These are phyloP conservation scores for Yamadazyma takamatsuzukensis DNA, from an alignment of 805 yeast species.

Conservation along the genomic window DNA sequence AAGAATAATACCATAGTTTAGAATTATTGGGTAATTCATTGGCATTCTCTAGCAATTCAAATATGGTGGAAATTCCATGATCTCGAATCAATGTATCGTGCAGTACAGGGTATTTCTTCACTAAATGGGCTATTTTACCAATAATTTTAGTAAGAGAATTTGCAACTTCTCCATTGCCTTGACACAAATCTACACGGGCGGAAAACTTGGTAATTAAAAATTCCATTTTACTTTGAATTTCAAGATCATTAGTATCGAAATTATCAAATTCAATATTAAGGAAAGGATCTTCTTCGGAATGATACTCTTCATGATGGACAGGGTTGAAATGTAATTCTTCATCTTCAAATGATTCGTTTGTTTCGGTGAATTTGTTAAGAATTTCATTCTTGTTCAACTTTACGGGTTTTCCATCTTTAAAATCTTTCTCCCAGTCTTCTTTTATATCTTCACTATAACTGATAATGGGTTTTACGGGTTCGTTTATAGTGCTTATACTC, in stretches of 20 bases:
- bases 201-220: conserved; percentile 30
- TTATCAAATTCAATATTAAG: conserved; percentile 33
- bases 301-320: conserved; percentile 12
- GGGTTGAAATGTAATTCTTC: conserved; percentile 1
- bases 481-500: conserved; percentile 3
- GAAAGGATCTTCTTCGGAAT: conserved; percentile 37
- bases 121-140: conserved; percentile 35
- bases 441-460: conserved; percentile 26
- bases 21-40: conserved; percentile 29
- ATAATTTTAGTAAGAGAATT: conserved; percentile 30
- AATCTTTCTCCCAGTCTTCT: conserved; percentile 35
- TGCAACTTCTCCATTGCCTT: conserved; percentile 28
- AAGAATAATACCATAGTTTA: conserved; percentile 34
- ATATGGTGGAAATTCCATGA: conserved; percentile 36
- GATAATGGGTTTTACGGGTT: conserved; percentile 18
- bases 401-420: conserved; percentile 15
- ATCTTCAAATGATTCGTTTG: conserved; percentile 10
- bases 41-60: conserved; percentile 36
- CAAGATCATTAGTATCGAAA: conserved; percentile 40
- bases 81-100: conserved; percentile 38
- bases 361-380: conserved; percentile 28
- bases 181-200: conserved; percentile 26
- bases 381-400: conserved; percentile 22
- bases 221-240: conserved; percentile 39
- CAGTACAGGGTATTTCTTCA: conserved; percentile 37